Conservation (phyloP, 768 basidiomycete species). For the Psilocybe azurescens region DNA sequence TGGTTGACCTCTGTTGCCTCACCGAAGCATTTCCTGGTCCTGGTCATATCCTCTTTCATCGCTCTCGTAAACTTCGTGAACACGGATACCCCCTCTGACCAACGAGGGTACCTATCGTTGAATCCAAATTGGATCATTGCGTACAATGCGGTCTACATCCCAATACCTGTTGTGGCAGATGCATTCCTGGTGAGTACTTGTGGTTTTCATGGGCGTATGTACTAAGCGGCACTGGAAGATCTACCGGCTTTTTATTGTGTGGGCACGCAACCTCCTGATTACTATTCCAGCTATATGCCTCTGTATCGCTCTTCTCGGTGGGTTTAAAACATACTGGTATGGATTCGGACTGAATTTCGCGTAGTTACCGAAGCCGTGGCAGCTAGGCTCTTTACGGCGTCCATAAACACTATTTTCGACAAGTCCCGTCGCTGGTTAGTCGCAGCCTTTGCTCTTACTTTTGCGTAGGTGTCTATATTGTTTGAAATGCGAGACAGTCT, state of each 20-base stretch:
- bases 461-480: not conserved
- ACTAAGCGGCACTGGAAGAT: not conserved
- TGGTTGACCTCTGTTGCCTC: not conserved
- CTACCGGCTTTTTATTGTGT: conserved; percentile 8
- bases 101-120: conserved; percentile 2
- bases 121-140: conserved; percentile 1
- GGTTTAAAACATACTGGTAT: not conserved
- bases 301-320: not conserved
- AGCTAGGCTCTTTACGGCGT: not conserved
- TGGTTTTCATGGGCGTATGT: no score
- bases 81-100: not conserved
- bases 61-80: not conserved
- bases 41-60: not conserved
- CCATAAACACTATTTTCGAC: not conserved
- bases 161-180: not conserved
- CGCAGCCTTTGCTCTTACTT: conserved; percentile 4
- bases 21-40: not conserved
- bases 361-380: not conserved
- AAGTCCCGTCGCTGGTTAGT: not conserved
- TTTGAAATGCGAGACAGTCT: not conserved
- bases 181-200: not conserved
- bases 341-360: no score
- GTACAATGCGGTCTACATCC: not conserved
- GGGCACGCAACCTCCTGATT: not conserved
- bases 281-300: not conserved